phyloP scores from a whole-genome alignment of 2,329 filamentous ascomycete genomes.

The Kalaharituber pfeilii region DNA sequence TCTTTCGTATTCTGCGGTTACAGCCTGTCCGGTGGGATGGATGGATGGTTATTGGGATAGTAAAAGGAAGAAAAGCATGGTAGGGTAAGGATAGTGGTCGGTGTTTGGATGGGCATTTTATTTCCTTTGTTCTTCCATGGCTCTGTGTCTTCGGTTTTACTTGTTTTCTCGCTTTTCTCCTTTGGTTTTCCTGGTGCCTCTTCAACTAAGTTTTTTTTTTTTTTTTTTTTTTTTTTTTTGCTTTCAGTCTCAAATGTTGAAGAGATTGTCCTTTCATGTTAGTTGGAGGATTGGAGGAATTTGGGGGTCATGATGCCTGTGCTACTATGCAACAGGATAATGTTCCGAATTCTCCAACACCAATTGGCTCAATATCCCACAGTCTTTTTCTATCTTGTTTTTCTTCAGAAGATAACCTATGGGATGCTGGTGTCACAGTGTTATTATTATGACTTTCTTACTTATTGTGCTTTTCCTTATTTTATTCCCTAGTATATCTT shows the following conservation, averaged over 20 bases:
- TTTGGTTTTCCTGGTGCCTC: conserved; percentile 7
- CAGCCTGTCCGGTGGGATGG: conserved; percentile 37
- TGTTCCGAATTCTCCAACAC: neutral
- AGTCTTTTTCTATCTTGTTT: conserved; percentile 7
- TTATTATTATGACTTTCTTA: conserved; percentile 13
- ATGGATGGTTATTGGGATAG: conserved; percentile 24
- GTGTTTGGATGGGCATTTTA: conserved; percentile 7
- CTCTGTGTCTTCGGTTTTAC: conserved; percentile 13
- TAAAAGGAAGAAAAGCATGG: neutral
- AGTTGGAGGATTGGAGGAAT: conserved; percentile 9
- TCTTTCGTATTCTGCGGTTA: too few species aligned
- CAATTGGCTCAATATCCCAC: neutral
- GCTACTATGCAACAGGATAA: neutral
- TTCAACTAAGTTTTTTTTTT: conserved; percentile 13
- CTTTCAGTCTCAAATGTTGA: too few species aligned
- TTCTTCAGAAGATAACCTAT: conserved; percentile 7
- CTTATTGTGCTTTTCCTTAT: conserved; percentile 13
- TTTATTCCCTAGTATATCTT: conserved; percentile 1
- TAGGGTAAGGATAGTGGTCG: conserved; percentile 9
- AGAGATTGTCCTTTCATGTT: conserved; percentile 20
- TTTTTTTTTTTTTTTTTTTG: conserved; percentile 10
- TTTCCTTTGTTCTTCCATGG: conserved; percentile 2
- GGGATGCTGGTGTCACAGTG: conserved; percentile 2
- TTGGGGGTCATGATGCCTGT: neutral
- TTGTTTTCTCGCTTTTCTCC: conserved; percentile 6